Base-by-base conservation (phyloP, 768 basidiomycete genomes). In the Russula sp. region DNA sequence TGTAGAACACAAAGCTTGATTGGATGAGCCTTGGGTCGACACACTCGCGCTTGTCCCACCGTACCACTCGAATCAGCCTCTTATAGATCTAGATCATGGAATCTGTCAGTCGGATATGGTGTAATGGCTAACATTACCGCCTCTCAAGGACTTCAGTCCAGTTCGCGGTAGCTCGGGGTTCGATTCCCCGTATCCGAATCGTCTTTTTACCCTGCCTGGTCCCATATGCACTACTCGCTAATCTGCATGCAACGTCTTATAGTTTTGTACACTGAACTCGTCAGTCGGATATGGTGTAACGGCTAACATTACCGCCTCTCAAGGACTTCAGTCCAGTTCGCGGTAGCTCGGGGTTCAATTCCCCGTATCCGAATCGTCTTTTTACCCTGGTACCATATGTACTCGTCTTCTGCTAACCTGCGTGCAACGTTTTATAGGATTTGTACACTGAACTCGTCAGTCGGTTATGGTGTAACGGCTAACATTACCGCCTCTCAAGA, bases 311-410 rank as follows among this genome's bases (percentile, higher is more conserved):
- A 69, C 71, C 74, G 73, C 74, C 74, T 75, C 72, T 74, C 72
- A 75, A 1, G 20, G 44, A 16, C 16, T 40, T 40, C 16, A 40
- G 5, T 18, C 38, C 16, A 2, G 67, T 1, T 3, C 74, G 76
- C 73, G 76, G 72, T 73, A 77, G 75, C 74, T 75, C 74, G 73
- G 76, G 76, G 76, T 76, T 76, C 75, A 75, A 76, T 73, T 76
- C 76, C 76, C 74, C 73, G 76, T 75, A 76, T 74, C 75, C 73
- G 74, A 76, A 70, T 22, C 5, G 32, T 54, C 46, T 53, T 20
- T 16, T 34, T 11, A 5, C n/a, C n/a, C n/a, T n/a, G n/a, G n/a
- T n/a, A n/a, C n/a, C n/a, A n/a, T n/a, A n/a, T n/a, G n/a, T n/a
- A n/a, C n/a, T n/a, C n/a, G n/a, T n/a, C n/a, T n/a, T n/a, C n/a